phyloP scores from a whole-genome alignment of 106 monocot genomes.

The Platanthera guangdongensis region DNA sequence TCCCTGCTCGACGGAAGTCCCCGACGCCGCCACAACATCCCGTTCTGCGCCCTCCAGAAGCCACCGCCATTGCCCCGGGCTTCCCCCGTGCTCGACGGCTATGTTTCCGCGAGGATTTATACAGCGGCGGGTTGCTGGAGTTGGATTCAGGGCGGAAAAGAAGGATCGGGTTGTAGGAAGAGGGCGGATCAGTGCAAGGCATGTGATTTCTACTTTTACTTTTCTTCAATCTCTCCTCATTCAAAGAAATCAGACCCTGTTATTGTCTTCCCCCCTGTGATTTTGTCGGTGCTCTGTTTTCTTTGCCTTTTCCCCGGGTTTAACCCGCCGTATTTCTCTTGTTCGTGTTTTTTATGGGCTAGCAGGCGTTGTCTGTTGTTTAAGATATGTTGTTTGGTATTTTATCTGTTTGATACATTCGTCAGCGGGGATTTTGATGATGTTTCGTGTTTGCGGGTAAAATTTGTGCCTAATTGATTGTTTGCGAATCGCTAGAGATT shows the following conservation, averaged over 20 bases:
- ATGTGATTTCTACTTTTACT: too few species aligned
- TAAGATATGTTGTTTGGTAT: not conserved
- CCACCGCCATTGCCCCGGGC: too few species aligned
- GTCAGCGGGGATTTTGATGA: not conserved
- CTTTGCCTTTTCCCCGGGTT: not conserved
- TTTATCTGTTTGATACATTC: not conserved
- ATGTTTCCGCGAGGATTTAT: not conserved
- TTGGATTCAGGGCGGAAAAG: not conserved
- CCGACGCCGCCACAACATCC: too few species aligned
- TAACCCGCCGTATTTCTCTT: not conserved
- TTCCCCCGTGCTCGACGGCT: too few species aligned
- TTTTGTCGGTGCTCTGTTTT: too few species aligned
- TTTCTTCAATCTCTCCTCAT: too few species aligned
- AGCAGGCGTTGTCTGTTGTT: not conserved
- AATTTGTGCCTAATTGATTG: not conserved
- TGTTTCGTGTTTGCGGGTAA: not conserved
- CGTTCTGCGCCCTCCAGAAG: too few species aligned
- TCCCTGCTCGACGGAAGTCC: too few species aligned
- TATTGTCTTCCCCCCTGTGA: too few species aligned
- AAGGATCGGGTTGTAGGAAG: not conserved
- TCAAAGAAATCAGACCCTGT: too few species aligned
- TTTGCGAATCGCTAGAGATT: not conserved
- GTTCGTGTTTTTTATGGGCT: not conserved
- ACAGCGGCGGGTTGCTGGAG: not conserved
- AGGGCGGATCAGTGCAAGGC: not conserved